Evolutionary conservation across 2,329 filamentous ascomycete species (phyloP).

Genomic region (Neonectria hederae): DNA sequence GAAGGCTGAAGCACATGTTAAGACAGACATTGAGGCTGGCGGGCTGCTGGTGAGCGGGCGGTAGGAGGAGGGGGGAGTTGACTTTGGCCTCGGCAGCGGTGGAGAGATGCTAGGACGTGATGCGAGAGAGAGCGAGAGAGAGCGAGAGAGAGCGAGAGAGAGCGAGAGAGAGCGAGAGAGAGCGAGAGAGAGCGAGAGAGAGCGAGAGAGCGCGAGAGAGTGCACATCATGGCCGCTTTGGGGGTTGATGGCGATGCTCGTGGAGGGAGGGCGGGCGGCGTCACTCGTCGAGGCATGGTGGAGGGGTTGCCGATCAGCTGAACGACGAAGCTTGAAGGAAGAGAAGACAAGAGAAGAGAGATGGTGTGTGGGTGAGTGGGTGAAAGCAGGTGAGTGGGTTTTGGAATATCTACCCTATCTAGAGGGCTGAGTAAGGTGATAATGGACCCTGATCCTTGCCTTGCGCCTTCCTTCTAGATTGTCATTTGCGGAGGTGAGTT

Average conservation of each 20-base stretch:
- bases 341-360: neutral
- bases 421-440: neutral
- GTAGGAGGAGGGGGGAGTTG: slow-evolving; percentile 1
- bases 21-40: slow-evolving; percentile 1
- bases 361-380: neutral
- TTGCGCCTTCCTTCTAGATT: neutral
- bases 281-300: slow-evolving; percentile 18
- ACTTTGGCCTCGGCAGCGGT: slow-evolving; percentile 17
- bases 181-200: neutral
- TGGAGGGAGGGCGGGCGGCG: slow-evolving; percentile 16
- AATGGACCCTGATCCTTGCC: neutral
- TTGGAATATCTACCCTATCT: neutral
- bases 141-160: neutral
- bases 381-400: slow-evolving; percentile 1
- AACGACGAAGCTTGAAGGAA: neutral
- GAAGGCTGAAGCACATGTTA: slow-evolving; percentile 27
- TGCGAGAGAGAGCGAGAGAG: neutral
- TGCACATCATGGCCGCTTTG: slow-evolving; percentile 18
- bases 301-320: slow-evolving; percentile 34
- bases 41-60: neutral
- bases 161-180: neutral
- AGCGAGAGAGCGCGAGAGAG: neutral
- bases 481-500: neutral
- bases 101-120: neutral
- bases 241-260: neutral